Base-by-base conservation (phyloP, 2,329 filamentous ascomycete species). In the Nannizziopsis barbatae region DNA sequence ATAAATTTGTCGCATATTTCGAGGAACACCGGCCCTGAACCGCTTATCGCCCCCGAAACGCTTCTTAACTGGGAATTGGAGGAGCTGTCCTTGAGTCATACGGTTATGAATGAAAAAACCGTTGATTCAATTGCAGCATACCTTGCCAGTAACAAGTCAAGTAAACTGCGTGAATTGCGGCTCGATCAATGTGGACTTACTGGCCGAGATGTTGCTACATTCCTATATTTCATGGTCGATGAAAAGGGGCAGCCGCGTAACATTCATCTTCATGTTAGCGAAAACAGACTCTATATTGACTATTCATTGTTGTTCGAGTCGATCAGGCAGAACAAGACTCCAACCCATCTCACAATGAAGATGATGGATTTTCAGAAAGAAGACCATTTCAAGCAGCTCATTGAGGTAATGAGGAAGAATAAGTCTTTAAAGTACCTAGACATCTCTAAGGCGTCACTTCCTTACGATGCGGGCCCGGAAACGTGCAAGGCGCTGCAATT, bases 311-410 rank as follows among this genome's bases (percentile, higher is more conserved):
- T 73, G 12, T 70, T 69, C 52, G 60, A 65, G 14, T 65, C 68
- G 5, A 69, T 75, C 54, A 64, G 62, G 5, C 63, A 76, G 41
- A 76, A 73, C 42, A 65, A 74, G 39, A 77, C 80, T 0, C 81
- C 82, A 1, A 73, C 79, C 2, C 76, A 77, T 54, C 62, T 86
- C 22, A 81, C 78, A 3, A 79, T 86, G 66, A 72, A 77, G 32
- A 77, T 83, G 65, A 75, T 85, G 32, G 82, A 85, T 58, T 86
- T 82, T 58, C 75, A 79, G 49, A 75, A 78, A 51, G 79, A 83
- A 57, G 68, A 74, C 9, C 73, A 79, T 50, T 85, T 85, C 54
- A 73, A 77, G 32, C 73, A 78, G 49, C 66, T 86, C 42, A 70
- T 84, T 5, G 66, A 76, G 50, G 80, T 82, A 1, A 58, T 86